Evolutionary conservation across 2,329 filamentous ascomycete genomes (phyloP), one percentile per base, ranked within the genome.

Genomic region (Fonsecaea pugnacius): DNA sequence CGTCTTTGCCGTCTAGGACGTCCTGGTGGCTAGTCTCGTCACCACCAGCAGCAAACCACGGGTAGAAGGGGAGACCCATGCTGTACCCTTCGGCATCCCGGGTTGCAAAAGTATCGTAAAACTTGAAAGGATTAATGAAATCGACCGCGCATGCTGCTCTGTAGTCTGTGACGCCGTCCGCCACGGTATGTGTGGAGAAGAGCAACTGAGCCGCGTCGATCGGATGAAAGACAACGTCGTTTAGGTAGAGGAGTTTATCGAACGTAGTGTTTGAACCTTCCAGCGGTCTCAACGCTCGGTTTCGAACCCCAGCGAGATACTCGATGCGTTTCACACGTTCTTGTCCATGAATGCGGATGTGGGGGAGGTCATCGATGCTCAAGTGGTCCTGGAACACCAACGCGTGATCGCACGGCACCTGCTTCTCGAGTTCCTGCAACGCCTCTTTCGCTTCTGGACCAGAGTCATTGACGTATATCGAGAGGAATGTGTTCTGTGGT

Each of bases 41-140:
- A 1, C 80, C 80, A 14, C 77, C 74, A 10, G 70, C 75, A 4
- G 85, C 82, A 73, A 92, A 92, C 82, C 88, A 90, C 0, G 90
- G 90, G 72, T 84, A 93, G 73, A 91, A 87, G 0, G 89, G 88
- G 2, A 91, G 76, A 1, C 89, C 90, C 72, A 88, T 85, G 32
- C 84, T 83, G 72, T 84, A 89, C 0, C 89, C 89, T 70, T 91
- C 87, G 2, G 84, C 76, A 72, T 92, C 90, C 21, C 90, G 82
- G 32, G 87, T 88, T 1, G 90, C 90, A 75, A 89, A 92, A 0
- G 89, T 87, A 74, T 93, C 90, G 75, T 93, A 92, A 73, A 89
- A 91, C 67, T 90, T 88, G 76, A 91, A 87, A 0, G 89, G 86
- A 67, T 87, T 86, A 72, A 88, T 86, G 72, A 89, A 92, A 77